phyloP scores from a whole-genome alignment of 179 eudicot species.

The Carnegiea gigantea region DNA sequence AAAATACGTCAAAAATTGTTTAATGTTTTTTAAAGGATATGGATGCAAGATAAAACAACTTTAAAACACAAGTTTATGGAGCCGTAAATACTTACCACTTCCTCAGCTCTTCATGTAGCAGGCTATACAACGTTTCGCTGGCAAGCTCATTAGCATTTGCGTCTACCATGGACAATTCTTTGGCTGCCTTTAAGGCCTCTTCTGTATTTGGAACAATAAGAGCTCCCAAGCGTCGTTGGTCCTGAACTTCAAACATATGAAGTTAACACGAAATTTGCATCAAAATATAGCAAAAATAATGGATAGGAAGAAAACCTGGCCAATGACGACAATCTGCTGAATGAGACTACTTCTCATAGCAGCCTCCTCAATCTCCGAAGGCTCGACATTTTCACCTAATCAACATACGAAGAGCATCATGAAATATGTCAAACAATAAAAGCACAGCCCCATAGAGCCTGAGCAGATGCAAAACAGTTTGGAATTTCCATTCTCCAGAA shows the following conservation, averaged over 20 bases:
- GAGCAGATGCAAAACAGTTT: background rate
- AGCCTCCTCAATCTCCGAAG: conserved; percentile 87
- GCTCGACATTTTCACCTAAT: conserved; percentile 95
- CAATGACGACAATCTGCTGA: conserved; percentile 85
- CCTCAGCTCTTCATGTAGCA: conserved; percentile 58
- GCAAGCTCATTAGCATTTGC: conserved; percentile 50
- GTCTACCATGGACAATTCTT: conserved; percentile 41
- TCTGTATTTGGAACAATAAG: conserved; percentile 84
- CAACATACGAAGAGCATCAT: background rate
- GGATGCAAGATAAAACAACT: background rate
- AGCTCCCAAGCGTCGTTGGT: conserved; percentile 91
- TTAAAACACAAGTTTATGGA: background rate
- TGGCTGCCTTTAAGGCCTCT: conserved; percentile 59
- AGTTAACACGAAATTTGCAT: background rate
- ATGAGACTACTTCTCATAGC: conserved; percentile 80
- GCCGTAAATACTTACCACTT: conserved; percentile 49
- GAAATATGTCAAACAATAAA: background rate
- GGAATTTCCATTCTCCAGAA: background rate
- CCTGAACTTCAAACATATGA: conserved; percentile 39
- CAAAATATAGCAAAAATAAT: background rate
- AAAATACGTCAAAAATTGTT: background rate
- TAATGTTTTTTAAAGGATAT: background rate
- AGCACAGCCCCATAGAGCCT: background rate
- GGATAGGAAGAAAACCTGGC: conserved; percentile 58
- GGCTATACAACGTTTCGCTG: conserved; percentile 43